Evolutionary conservation across 176 grass and related monocot species (phyloP).

Genomic region (Eleusine coracana): DNA sequence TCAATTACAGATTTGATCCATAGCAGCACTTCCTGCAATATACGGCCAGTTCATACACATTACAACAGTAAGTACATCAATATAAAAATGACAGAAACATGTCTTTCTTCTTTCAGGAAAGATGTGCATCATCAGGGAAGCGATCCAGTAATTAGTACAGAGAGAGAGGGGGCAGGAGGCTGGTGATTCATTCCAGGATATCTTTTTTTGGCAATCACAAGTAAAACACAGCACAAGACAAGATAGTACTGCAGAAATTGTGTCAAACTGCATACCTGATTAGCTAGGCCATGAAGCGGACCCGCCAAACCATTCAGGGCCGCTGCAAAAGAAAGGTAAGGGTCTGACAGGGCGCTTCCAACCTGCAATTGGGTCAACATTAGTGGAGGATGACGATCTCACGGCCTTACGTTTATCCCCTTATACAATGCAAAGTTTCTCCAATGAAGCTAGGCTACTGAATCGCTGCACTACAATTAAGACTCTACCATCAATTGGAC

Average conservation of each 20-base stretch:
- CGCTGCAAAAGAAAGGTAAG: constrained; percentile 92
- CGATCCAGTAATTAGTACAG: constrained; percentile 5
- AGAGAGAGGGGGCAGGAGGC: neutral
- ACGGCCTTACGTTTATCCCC: neutral
- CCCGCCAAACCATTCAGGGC: constrained; percentile 96
- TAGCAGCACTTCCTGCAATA: constrained; percentile 88
- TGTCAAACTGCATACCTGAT: constrained; percentile 68
- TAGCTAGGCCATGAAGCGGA: constrained; percentile 91
- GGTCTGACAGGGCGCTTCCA: constrained; percentile 92
- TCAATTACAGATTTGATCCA: constrained; percentile 98
- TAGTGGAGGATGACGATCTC: neutral
- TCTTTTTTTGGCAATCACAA: constrained; percentile 2
- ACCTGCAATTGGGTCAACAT: constrained; percentile 59
- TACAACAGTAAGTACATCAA: constrained; percentile 15
- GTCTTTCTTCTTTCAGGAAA: constrained; percentile 22
- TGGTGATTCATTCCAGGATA: neutral
- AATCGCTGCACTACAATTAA: neutral
- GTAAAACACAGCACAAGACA: constrained; percentile 8
- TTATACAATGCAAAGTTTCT: neutral
- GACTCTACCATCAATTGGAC: neutral
- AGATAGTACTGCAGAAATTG: neutral
- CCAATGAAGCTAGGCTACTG: neutral
- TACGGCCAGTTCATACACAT: constrained; percentile 29
- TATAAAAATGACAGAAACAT: constrained; percentile 13
- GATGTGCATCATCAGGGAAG: neutral